Evolutionary conservation across 2,329 filamentous ascomycete species (phyloP), one percentile per base, ranked within the genome.

Genomic region (Arachnopeziza araneosa): DNA sequence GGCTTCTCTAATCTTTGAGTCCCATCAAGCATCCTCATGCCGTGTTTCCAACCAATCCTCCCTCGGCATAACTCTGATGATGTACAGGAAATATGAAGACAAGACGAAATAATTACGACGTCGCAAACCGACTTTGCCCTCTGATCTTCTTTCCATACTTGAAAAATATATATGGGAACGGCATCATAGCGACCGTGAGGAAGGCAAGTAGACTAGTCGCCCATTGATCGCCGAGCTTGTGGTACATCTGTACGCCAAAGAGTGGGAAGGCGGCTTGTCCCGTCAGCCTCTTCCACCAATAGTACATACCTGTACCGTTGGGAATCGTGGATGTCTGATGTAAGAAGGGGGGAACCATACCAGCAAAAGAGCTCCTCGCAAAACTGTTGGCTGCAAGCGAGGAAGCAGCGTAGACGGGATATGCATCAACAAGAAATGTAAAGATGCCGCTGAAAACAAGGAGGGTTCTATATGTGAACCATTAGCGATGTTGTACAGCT

Each of bases 331-430:
- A 44, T 14, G 19, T 55, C 9, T 22, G 48, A 44, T 52, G 36
- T 19, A 50, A 53, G 30, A 55, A 19, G 23, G 23, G 32, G 51
- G 30, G 49, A 26, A 54, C 67, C 67, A 58, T 64, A 71, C 68
- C 70, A 52, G 88, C 92, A 77, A 96, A 95, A 22, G 81, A 79
- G 64, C 87, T 91, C 57, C 93, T 83, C 60, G 89, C 83, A 72
- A 95, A 90, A 53, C 87, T 88, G 69, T 96, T 95, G 52, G 91
- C 91, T 14, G 92, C 91, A 73, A 96, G 80, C 3, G 91, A 91
- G 60, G 82, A 86, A 53, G 89, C 89, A 24, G 89, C 88, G 71
- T 90, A 91, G 24, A 84, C 74, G 57, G 88, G 87, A 74, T 93
- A 93, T 23, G 88, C 87, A 72, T 91, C 89, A 66, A 90, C 88